These are phyloP conservation scores for Plasmodium coatneyi DNA, from an alignment of 169 alveolate species.

Conservation along the genomic window DNA sequence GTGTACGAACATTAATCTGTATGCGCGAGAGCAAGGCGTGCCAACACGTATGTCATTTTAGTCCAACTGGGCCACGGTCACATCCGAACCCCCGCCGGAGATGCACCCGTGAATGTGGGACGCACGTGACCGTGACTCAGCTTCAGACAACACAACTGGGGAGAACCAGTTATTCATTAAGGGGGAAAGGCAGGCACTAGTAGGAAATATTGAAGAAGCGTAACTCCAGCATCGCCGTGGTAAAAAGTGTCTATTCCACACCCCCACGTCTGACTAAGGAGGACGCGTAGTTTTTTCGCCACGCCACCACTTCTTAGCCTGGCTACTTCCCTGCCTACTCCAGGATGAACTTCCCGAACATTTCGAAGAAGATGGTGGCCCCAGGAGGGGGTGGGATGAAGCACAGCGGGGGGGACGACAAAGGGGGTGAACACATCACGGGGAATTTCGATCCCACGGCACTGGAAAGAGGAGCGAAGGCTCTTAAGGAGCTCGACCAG, in stretches of 20 bases:
- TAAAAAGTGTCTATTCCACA: background rate
- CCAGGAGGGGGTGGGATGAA: background rate
- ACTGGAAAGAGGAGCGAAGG: constrained; percentile 99
- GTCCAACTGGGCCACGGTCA: background rate
- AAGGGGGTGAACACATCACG: constrained; percentile 27
- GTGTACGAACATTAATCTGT: background rate
- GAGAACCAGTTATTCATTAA: background rate
- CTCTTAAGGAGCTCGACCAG: constrained; percentile 94
- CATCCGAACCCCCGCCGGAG: background rate
- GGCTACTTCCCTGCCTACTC: background rate
- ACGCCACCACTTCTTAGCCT: background rate
- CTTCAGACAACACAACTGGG: background rate
- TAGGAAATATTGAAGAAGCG: background rate
- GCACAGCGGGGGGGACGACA: background rate
- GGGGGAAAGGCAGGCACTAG: background rate
- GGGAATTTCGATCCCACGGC: constrained; percentile 96
- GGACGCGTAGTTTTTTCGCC: background rate
- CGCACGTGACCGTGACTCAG: background rate
- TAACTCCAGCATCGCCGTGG: background rate
- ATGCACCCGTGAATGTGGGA: background rate
- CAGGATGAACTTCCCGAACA: constrained; percentile 63
- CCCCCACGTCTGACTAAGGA: background rate
- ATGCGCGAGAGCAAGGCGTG: background rate
- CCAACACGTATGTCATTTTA: too few relatives aligned
- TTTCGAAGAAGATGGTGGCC: constrained; percentile 22